phyloP scores from a whole-genome alignment of 352 stramenopile genomes.

The Phytophthora melonis region DNA sequence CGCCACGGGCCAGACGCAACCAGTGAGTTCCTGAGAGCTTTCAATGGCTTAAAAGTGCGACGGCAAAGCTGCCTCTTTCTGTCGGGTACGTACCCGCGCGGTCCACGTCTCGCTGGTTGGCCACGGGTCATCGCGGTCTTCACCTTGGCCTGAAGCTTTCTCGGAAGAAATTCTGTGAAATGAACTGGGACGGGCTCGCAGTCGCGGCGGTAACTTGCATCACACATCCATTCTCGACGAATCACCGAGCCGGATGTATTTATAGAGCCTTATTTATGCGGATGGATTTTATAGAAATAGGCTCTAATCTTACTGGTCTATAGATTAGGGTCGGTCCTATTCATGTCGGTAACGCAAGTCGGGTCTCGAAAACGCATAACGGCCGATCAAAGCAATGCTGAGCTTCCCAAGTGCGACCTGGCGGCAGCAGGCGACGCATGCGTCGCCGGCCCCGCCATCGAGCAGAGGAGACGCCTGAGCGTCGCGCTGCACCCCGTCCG shows the following conservation, averaged over 20 bases:
- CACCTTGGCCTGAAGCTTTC: not conserved
- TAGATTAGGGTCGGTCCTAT: not conserved
- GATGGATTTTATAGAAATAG: not conserved
- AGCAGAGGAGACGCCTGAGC: conserved; percentile 31
- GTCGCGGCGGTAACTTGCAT: not conserved
- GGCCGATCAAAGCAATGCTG: conserved; percentile 33
- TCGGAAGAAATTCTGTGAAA: conserved; percentile 39
- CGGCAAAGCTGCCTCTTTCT: not conserved
- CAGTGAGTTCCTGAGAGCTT: conserved; percentile 1
- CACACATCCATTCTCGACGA: not conserved
- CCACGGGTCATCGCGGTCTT: conserved; percentile 69
- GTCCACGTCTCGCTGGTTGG: conserved; percentile 84
- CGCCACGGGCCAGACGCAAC: not conserved
- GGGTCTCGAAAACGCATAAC: conserved; percentile 21
- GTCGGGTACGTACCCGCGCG: conserved; percentile 59
- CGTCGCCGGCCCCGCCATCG: not conserved
- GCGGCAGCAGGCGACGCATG: conserved; percentile 8
- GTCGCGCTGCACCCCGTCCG: not conserved
- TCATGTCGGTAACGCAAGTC: not conserved
- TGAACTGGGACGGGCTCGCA: conserved; percentile 20
- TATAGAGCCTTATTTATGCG: too few relatives aligned
- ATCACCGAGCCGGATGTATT: not conserved
- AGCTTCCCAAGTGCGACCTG: conserved; percentile 12
- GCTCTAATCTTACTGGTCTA: not conserved
- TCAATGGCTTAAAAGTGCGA: not conserved